Percentiles rank a stretch among this genome's conserved stretches.
Conservation (phyloP, 257 asterid genomes). For the Asclepias syriaca region DNA sequence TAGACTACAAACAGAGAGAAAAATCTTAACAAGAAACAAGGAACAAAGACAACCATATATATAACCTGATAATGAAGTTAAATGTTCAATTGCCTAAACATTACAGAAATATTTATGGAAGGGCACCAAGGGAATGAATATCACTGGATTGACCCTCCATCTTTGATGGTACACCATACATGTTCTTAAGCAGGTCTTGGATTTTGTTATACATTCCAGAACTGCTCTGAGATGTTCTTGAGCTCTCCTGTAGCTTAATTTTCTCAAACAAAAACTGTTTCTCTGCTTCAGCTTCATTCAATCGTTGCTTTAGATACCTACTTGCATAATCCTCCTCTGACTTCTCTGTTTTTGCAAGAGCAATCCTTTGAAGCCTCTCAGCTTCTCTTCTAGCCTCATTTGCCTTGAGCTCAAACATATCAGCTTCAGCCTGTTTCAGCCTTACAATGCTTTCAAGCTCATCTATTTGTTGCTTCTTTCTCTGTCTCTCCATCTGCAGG, state of each 20-base stretch:
- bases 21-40: slow-evolving; percentile 12
- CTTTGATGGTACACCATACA: slow-evolving; percentile 46
- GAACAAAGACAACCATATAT: slow-evolving; percentile 15
- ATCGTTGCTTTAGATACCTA: slow-evolving; percentile 80
- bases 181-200: slow-evolving; percentile 77
- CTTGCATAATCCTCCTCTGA: slow-evolving; percentile 87
- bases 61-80: slow-evolving; percentile 17
- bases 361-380: slow-evolving; percentile 79
- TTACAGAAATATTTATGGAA: slow-evolving; percentile 27
- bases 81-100: slow-evolving; percentile 17
- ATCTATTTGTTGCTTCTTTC: slow-evolving; percentile 73
- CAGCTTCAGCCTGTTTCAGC: slow-evolving; percentile 88
- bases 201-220: slow-evolving; percentile 66
- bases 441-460: slow-evolving; percentile 83
- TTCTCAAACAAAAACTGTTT: slow-evolving; percentile 79
- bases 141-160: slow-evolving; percentile 32
- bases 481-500: slow-evolving; percentile 77
- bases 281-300: slow-evolving; percentile 97
- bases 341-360: slow-evolving; percentile 78
- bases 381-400: slow-evolving; percentile 90
- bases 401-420: slow-evolving; percentile 88
- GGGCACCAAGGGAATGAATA: slow-evolving; percentile 28
- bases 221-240: slow-evolving; percentile 59
- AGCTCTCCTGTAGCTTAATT: slow-evolving; percentile 80
- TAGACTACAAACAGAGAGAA: slow-evolving; percentile 7